Percentiles rank a stretch among this genome's conserved stretches.
phyloP scores from a whole-genome alignment of 495 filamentous ascomycete genomes.

The Xylaria acuta region DNA sequence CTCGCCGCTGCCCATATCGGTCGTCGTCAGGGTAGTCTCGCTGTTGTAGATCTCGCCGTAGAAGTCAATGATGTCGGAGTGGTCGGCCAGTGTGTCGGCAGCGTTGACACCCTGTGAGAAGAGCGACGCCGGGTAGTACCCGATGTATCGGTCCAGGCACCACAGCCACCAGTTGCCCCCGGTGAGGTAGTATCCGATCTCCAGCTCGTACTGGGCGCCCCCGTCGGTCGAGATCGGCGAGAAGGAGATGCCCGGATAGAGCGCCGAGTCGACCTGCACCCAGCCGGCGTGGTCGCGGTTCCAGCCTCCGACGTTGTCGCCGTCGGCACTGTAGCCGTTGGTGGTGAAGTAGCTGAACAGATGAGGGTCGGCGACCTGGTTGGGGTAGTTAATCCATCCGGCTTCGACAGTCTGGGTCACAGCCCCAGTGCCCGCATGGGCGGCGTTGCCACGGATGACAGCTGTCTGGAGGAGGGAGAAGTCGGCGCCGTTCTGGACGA shows the following conservation, averaged over 20 bases:
- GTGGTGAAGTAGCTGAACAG: slow-evolving; percentile 41
- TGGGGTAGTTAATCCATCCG: slow-evolving; percentile 39
- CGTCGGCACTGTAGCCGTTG: slow-evolving; percentile 31
- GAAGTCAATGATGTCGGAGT: slow-evolving; percentile 33
- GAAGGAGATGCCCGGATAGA: slow-evolving; percentile 38
- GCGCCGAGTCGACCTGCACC: slow-evolving; percentile 34
- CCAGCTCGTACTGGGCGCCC: slow-evolving; percentile 36
- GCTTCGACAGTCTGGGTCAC: slow-evolving; percentile 38
- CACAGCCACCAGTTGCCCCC: slow-evolving; percentile 40
- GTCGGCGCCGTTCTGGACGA: slow-evolving; percentile 27
- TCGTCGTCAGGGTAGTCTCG: slow-evolving; percentile 33
- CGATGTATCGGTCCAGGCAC: slow-evolving; percentile 37
- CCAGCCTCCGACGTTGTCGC: slow-evolving; percentile 36
- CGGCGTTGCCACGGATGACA: slow-evolving; percentile 24
- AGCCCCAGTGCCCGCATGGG: not conserved
- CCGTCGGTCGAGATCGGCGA: slow-evolving; percentile 23
- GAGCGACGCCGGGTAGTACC: slow-evolving; percentile 36
- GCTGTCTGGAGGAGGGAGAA: slow-evolving; percentile 42
- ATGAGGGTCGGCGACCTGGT: slow-evolving; percentile 30
- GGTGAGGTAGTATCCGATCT: slow-evolving; percentile 34
- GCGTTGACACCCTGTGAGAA: slow-evolving; percentile 23
- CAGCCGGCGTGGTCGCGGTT: slow-evolving; percentile 37
- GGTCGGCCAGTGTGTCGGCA: slow-evolving; percentile 27
- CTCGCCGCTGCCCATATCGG: slow-evolving; percentile 43
- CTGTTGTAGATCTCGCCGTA: slow-evolving; percentile 41